These are phyloP conservation scores for Kodamaea lidongshanica DNA, from an alignment of 805 yeast species.

Conservation along the genomic window DNA sequence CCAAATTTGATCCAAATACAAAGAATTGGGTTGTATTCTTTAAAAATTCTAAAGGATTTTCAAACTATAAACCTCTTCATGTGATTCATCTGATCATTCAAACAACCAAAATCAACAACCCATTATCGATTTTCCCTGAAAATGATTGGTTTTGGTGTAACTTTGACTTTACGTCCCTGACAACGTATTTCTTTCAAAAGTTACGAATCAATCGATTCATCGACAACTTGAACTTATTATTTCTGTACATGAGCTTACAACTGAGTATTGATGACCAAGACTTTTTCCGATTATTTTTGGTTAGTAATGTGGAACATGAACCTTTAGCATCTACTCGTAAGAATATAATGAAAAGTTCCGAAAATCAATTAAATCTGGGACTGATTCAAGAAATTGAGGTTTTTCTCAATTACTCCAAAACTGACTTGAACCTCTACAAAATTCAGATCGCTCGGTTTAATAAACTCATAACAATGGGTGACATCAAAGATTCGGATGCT, in stretches of 20 bases:
- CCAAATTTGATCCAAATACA: slow-evolving; percentile 24
- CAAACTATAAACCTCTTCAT: slow-evolving; percentile 14
- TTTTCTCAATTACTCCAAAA: slow-evolving; percentile 42
- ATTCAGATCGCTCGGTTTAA: slow-evolving; percentile 27
- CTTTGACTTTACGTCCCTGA: slow-evolving; percentile 21
- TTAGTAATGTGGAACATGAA: no score
- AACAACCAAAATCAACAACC: slow-evolving; percentile 26
- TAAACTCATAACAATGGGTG: slow-evolving; percentile 29
- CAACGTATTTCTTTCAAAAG: slow-evolving; percentile 36
- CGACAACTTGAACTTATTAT: slow-evolving; percentile 42
- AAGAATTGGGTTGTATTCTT: slow-evolving; percentile 32
- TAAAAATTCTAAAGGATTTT: slow-evolving; percentile 9
- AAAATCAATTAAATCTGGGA: slow-evolving; percentile 10
- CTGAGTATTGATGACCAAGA: slow-evolving; percentile 10
- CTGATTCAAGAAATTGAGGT: slow-evolving; percentile 38
- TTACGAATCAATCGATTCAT: slow-evolving; percentile 43
- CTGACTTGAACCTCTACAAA: slow-evolving; percentile 34
- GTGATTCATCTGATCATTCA: slow-evolving; percentile 19
- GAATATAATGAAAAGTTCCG: neutral
- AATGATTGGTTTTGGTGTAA: slow-evolving; percentile 16
- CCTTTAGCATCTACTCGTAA: no score
- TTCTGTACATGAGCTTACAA: slow-evolving; percentile 31
- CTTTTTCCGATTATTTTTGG: slow-evolving; percentile 8
- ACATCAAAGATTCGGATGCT: slow-evolving; percentile 30
- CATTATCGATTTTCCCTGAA: slow-evolving; percentile 24